These are phyloP conservation scores for Orychophragmus violaceus DNA, from an alignment of 345 rosid species.

Conservation along the genomic window DNA sequence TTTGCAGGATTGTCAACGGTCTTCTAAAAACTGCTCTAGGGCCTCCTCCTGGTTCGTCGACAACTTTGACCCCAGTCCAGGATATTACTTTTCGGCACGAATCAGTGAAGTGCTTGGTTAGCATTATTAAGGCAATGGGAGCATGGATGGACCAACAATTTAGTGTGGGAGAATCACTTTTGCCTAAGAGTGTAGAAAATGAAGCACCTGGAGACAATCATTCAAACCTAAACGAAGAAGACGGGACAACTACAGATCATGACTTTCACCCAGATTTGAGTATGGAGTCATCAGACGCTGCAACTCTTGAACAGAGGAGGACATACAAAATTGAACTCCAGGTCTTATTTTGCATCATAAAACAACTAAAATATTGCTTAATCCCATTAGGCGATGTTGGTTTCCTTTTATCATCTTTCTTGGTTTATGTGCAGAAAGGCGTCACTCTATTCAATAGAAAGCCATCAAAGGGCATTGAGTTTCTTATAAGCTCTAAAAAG, in stretches of 20 bases:
- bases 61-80: conserved; percentile 77
- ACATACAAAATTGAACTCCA: conserved; percentile 91
- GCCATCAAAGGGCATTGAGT: conserved; percentile 88
- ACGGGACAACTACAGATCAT: conserved; percentile 47
- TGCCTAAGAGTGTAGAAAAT: conserved; percentile 47
- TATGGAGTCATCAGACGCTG: conserved; percentile 72
- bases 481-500: conserved; percentile 64
- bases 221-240: conserved; percentile 51
- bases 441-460: conserved; percentile 75
- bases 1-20: conserved; percentile 97
- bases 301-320: conserved; percentile 83
- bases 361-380: conserved; percentile 3
- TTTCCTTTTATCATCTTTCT: background rate
- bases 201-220: conserved; percentile 48
- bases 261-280: conserved; percentile 63
- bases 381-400: background rate
- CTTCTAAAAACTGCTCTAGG: conserved; percentile 93
- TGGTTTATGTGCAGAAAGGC: conserved; percentile 70
- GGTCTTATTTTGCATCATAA: conserved; percentile 40
- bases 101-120: conserved; percentile 91
- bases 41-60: conserved; percentile 85
- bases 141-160: conserved; percentile 91
- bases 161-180: conserved; percentile 51
- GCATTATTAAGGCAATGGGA: conserved; percentile 83
- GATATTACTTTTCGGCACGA: conserved; percentile 84